phyloP scores from a whole-genome alignment of 768 basidiomycete species.

The Lactarius indigo region DNA sequence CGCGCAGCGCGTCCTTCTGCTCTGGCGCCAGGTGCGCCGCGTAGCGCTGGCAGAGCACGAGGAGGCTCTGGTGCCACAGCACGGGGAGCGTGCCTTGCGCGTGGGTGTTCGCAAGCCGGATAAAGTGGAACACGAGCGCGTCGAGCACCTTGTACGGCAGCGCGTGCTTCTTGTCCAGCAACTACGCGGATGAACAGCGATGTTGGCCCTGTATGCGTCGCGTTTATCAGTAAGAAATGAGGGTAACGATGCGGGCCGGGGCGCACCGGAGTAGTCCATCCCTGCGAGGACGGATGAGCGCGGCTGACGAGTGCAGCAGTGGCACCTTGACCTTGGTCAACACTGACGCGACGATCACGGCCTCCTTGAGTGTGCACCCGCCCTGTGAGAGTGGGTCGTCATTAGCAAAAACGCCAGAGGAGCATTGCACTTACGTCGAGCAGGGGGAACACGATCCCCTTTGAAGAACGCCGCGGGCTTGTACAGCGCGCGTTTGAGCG shows the following conservation, averaged over 20 bases:
- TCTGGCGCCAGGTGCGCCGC: conserved; percentile 92
- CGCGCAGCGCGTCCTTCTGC: conserved; percentile 95
- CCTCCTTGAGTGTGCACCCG: conserved; percentile 91
- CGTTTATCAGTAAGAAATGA: not conserved
- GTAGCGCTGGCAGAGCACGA: conserved; percentile 93
- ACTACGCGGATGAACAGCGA: conserved; percentile 95
- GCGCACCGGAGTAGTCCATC: conserved; percentile 90
- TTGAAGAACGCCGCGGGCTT: conserved; percentile 99
- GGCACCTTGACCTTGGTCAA: conserved; percentile 89
- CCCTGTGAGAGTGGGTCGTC: no score
- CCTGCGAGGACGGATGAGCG: conserved; percentile 87
- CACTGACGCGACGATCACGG: conserved; percentile 89
- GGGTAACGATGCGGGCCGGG: not conserved
- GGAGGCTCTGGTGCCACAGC: conserved; percentile 94
- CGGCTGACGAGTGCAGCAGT: conserved; percentile 95
- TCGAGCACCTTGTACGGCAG: conserved; percentile 98
- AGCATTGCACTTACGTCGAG: conserved; percentile 62
- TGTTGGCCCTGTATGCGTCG: conserved; percentile 60
- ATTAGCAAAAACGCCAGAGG: conserved; percentile 12
- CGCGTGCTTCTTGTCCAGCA: conserved; percentile 97
- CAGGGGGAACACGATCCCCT: conserved; percentile 94
- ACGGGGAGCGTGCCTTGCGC: conserved; percentile 89
- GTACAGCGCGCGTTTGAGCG: conserved; percentile 87
- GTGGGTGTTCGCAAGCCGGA: conserved; percentile 89
- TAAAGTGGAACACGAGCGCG: conserved; percentile 96